phyloP scores from a whole-genome alignment of 176 grass and related monocot species.

The Secale cereale region DNA sequence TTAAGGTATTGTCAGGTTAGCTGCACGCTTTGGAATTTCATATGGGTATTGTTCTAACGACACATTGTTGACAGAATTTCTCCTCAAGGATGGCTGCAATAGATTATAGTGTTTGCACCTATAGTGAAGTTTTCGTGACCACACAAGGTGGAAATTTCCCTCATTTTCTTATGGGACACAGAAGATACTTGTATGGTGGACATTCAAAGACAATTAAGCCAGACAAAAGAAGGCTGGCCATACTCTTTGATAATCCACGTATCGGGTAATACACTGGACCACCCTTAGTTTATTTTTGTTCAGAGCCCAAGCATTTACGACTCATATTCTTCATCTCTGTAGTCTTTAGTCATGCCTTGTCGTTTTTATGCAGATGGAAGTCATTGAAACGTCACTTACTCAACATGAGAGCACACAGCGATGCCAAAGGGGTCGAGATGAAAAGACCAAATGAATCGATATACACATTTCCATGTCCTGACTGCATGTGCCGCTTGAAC shows the following conservation, averaged over 20 bases:
- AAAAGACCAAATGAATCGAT: conserved; percentile 59
- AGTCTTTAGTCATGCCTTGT: not conserved
- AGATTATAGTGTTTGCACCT: conserved; percentile 78
- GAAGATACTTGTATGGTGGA: conserved; percentile 83
- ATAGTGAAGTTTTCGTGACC: conserved; percentile 92
- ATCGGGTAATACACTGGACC: conserved; percentile 51
- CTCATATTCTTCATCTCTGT: not conserved
- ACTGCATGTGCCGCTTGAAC: conserved; percentile 91
- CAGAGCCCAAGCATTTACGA: not conserved
- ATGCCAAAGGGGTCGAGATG: conserved; percentile 52
- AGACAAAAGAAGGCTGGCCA: conserved; percentile 87
- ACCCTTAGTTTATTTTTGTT: not conserved
- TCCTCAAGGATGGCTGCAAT: conserved; percentile 98
- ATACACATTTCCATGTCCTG: conserved; percentile 64
- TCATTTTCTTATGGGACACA: conserved; percentile 89
- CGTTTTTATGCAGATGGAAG: conserved; percentile 63
- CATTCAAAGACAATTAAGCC: conserved; percentile 98
- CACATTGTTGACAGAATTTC: conserved; percentile 59
- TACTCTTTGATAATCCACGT: conserved; percentile 89
- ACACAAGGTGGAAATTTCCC: conserved; percentile 98
- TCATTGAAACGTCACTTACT: conserved; percentile 45
- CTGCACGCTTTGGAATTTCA: not conserved
- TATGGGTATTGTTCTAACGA: not conserved
- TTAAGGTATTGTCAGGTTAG: conserved; percentile 54
- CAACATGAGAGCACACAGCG: conserved; percentile 53